Conservation (phyloP, 2,329 filamentous ascomycete genomes). For the Chaetomiaceae sp. region DNA sequence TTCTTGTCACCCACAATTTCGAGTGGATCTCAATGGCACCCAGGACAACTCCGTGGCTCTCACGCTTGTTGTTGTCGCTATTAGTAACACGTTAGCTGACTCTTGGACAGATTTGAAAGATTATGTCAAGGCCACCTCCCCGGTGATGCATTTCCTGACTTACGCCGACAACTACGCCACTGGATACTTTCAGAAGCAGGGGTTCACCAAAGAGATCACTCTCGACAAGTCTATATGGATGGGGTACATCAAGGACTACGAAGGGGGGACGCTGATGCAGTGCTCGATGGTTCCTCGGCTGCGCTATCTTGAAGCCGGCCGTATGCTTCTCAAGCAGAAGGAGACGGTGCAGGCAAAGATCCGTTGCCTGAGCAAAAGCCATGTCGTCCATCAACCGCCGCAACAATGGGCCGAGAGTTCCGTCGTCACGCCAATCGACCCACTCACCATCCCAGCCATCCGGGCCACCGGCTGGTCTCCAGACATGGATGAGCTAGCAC, state of each 20-base stretch:
- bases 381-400: slow-evolving; percentile 78
- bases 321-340: slow-evolving; percentile 95
- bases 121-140: slow-evolving; percentile 92
- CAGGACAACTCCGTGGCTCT: too few relatives aligned
- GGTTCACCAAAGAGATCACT: slow-evolving; percentile 96
- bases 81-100: too few relatives aligned
- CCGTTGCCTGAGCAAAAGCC: slow-evolving; percentile 77
- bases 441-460: slow-evolving; percentile 81
- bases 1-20: too few relatives aligned
- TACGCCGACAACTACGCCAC: slow-evolving; percentile 99
- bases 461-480: slow-evolving; percentile 89
- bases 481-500: slow-evolving; percentile 93
- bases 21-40: too few relatives aligned
- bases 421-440: slow-evolving; percentile 62
- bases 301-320: slow-evolving; percentile 81
- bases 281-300: slow-evolving; percentile 94
- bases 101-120: slow-evolving; percentile 97
- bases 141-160: slow-evolving; percentile 97
- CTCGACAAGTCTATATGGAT: slow-evolving; percentile 88
- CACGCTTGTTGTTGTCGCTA: too few relatives aligned
- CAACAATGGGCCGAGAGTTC: slow-evolving; percentile 69
- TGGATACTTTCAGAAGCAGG: slow-evolving; percentile 98
- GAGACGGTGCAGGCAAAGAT: slow-evolving; percentile 93
- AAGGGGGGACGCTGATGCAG: slow-evolving; percentile 98
- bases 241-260: slow-evolving; percentile 99